phyloP scores from a whole-genome alignment of 2,329 filamentous ascomycete species.

The Neonectria sp. region DNA sequence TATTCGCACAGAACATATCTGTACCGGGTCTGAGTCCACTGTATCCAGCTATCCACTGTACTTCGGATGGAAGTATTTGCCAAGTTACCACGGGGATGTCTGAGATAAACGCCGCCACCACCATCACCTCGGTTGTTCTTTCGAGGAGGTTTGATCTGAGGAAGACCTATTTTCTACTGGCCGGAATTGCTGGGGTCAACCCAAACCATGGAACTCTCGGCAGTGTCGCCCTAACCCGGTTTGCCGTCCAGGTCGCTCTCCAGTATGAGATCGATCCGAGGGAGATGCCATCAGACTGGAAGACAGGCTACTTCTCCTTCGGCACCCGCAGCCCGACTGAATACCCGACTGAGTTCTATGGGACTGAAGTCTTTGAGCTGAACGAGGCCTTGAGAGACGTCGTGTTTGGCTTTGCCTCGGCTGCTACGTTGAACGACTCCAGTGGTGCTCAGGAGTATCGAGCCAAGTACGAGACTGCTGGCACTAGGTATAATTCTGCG shows the following conservation, averaged over 20 bases:
- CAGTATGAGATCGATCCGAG: constrained; percentile 37
- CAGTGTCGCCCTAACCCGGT: constrained; percentile 30
- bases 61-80: constrained; percentile 25
- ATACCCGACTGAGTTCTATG: constrained; percentile 30
- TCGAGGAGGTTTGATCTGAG: constrained; percentile 28
- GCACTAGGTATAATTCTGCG: constrained; percentile 21
- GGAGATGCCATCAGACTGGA: constrained; percentile 27
- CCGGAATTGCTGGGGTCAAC: constrained; percentile 36
- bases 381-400: constrained; percentile 31
- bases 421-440: constrained; percentile 26
- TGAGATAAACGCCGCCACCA: constrained; percentile 37
- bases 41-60: constrained; percentile 29
- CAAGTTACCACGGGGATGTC: constrained; percentile 32
- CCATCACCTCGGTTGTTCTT: constrained; percentile 23
- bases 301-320: constrained; percentile 34
- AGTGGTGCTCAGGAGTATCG: constrained; percentile 22
- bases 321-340: constrained; percentile 25
- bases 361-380: constrained; percentile 36
- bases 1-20: constrained; percentile 20
- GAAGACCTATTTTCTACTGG: constrained; percentile 36
- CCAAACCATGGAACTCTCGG: constrained; percentile 32
- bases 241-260: constrained; percentile 32
- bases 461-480: constrained; percentile 10
- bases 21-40: constrained; percentile 27
- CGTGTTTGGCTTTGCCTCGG: constrained; percentile 22